Percentiles rank a stretch among this genome's conserved stretches.
Evolutionary conservation across 805 yeast genomes (phyloP).

Genomic region (Saturnispora dispora): DNA sequence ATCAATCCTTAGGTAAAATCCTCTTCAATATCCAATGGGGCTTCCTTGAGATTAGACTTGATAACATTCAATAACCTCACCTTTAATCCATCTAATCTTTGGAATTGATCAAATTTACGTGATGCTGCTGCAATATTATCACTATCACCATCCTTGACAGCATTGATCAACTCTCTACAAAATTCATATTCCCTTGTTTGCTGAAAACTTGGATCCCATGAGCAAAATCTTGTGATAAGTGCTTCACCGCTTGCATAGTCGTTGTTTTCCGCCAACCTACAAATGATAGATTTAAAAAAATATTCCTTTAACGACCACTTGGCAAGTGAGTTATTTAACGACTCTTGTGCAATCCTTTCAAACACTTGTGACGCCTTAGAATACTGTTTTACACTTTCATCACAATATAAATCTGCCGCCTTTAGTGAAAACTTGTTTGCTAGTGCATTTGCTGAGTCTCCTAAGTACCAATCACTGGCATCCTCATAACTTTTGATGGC

Average conservation of each 20-base stretch:
- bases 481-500: constrained; percentile 78
- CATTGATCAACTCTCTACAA: constrained; percentile 54
- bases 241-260: constrained; percentile 83
- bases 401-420: constrained; percentile 81
- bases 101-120: constrained; percentile 77
- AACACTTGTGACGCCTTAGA: constrained; percentile 66
- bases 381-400: constrained; percentile 53
- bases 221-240: constrained; percentile 50
- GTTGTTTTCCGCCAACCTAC: constrained; percentile 65
- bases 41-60: constrained; percentile 38
- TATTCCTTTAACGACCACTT: constrained; percentile 93
- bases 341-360: constrained; percentile 68
- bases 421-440: constrained; percentile 82
- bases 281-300: constrained; percentile 72
- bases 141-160: constrained; percentile 73
- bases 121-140: constrained; percentile 67
- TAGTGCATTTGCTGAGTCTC: constrained; percentile 88
- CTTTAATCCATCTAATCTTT: constrained; percentile 85
- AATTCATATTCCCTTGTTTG: constrained; percentile 70
- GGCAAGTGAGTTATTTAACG: constrained; percentile 63
- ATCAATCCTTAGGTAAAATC: constrained; percentile 24
- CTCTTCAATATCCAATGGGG: constrained; percentile 28
- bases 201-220: constrained; percentile 69
- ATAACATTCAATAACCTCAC: constrained; percentile 75
- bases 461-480: constrained; percentile 93